Percentiles rank a stretch among this genome's conserved stretches.
phyloP scores from a whole-genome alignment of 2,329 filamentous ascomycete genomes.

The Aspergillus viridinutans region DNA sequence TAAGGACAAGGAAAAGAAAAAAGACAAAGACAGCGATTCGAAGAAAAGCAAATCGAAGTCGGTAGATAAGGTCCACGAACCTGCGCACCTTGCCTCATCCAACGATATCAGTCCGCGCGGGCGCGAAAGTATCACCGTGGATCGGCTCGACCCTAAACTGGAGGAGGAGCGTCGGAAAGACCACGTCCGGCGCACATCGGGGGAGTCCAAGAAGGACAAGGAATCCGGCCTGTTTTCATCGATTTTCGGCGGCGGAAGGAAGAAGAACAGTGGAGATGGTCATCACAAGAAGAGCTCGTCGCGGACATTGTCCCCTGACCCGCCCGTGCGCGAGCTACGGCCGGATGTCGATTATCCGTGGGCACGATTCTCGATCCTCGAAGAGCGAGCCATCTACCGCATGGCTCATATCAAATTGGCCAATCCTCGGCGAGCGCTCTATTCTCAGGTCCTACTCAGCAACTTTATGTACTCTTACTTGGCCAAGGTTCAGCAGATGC shows the following conservation, averaged over 20 bases:
- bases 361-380: slow-evolving; percentile 89
- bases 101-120: slow-evolving; percentile 63
- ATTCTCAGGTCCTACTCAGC: slow-evolving; percentile 92
- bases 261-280: slow-evolving; percentile 73
- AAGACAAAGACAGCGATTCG: slow-evolving; percentile 64
- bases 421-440: slow-evolving; percentile 86
- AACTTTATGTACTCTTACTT: slow-evolving; percentile 99
- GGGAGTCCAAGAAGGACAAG: slow-evolving; percentile 76
- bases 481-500: slow-evolving; percentile 98
- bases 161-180: slow-evolving; percentile 72
- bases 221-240: slow-evolving; percentile 84
- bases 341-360: slow-evolving; percentile 94
- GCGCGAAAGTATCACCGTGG: slow-evolving; percentile 78
- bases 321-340: slow-evolving; percentile 66
- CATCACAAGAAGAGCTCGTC: slow-evolving; percentile 69
- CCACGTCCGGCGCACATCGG: slow-evolving; percentile 64
- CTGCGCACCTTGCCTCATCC: slow-evolving; percentile 76
- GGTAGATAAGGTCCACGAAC: slow-evolving; percentile 61
- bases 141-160: slow-evolving; percentile 72
- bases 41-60: slow-evolving; percentile 55
- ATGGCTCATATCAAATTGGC: slow-evolving; percentile 99
- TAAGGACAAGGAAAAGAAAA: slow-evolving; percentile 52
- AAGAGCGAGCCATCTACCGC: slow-evolving; percentile 94
- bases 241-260: slow-evolving; percentile 85
- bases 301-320: slow-evolving; percentile 75